These are phyloP conservation scores for Cryptococcus floricola DNA, from an alignment of 1,284 basidiomycete species.

Conservation along the genomic window DNA sequence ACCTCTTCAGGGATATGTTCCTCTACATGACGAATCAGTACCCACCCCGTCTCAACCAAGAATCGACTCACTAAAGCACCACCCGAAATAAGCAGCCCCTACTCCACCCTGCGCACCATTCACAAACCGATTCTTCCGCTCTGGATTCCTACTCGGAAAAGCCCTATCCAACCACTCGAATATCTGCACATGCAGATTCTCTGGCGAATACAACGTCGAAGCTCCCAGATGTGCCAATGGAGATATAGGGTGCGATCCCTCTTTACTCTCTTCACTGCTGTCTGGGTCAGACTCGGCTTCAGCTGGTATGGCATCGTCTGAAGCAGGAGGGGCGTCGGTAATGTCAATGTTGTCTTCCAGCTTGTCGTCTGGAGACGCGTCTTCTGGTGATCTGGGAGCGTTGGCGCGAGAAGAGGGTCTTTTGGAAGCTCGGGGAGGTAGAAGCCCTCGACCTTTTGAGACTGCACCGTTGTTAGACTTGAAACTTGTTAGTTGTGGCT, in stretches of 20 bases:
- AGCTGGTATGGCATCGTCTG: background rate
- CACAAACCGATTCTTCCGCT: conserved; percentile 30
- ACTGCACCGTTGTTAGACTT: conserved; percentile 16
- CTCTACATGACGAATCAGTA: conserved; percentile 16
- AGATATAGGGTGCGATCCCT: conserved; percentile 3
- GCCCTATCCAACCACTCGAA: conserved; percentile 43
- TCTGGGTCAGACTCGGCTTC: conserved; percentile 1
- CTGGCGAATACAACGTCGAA: conserved; percentile 41
- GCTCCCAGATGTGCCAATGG: conserved; percentile 20
- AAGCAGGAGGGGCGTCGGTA: conserved; percentile 4
- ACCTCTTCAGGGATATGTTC: conserved; percentile 43
- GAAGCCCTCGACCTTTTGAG: conserved; percentile 41
- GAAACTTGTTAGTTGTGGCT: background rate
- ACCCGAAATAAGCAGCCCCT: conserved; percentile 43
- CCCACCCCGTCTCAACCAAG: background rate
- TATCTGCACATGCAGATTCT: conserved; percentile 44
- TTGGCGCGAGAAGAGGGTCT: background rate
- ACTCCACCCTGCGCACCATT: conserved; percentile 47
- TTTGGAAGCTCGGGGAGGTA: conserved; percentile 7
- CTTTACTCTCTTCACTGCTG: background rate
- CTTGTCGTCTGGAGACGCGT: background rate
- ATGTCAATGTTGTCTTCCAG: conserved; percentile 7
- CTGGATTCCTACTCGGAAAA: conserved; percentile 35
- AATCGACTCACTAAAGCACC: conserved; percentile 43
- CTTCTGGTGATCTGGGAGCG: background rate